These are phyloP conservation scores for Funneliformis geosporum DNA, from an alignment of 192 early-diverging fungal species.

Conservation along the genomic window DNA sequence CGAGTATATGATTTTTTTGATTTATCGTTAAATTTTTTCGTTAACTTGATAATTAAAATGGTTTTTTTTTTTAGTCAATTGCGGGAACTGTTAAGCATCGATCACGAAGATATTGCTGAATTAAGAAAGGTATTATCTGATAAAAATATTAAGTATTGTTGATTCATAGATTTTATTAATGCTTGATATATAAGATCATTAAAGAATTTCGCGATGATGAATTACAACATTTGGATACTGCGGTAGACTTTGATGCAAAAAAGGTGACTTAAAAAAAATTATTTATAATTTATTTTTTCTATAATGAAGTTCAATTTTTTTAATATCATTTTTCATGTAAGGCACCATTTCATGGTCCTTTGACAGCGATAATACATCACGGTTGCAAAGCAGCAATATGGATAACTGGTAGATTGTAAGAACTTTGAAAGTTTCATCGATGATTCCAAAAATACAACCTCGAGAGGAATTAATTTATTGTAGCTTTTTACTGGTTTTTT, in stretches of 20 bases:
- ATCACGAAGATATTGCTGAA: constrained; percentile 62
- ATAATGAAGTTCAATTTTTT: not conserved
- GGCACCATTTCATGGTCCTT: constrained; percentile 76
- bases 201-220: constrained; percentile 93
- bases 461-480: no score
- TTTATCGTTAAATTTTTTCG: not conserved
- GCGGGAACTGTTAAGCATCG: constrained; percentile 75
- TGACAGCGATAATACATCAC: constrained; percentile 76
- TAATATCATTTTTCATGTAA: constrained; percentile 27
- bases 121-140: constrained; percentile 54
- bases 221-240: constrained; percentile 89
- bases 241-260: constrained; percentile 82
- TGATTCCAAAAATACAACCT: no score
- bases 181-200: constrained; percentile 54
- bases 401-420: constrained; percentile 80
- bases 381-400: constrained; percentile 94
- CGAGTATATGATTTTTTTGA: constrained; percentile 56
- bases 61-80: constrained; percentile 58
- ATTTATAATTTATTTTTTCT: not conserved
- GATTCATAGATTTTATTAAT: not conserved
- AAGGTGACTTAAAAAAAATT: constrained; percentile 56
- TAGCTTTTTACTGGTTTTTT: no score
- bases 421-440: not conserved
- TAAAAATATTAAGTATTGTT: not conserved
- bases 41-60: not conserved